Evolutionary conservation across 495 filamentous ascomycete species (phyloP).

Genomic region (Cercophora scortea): DNA sequence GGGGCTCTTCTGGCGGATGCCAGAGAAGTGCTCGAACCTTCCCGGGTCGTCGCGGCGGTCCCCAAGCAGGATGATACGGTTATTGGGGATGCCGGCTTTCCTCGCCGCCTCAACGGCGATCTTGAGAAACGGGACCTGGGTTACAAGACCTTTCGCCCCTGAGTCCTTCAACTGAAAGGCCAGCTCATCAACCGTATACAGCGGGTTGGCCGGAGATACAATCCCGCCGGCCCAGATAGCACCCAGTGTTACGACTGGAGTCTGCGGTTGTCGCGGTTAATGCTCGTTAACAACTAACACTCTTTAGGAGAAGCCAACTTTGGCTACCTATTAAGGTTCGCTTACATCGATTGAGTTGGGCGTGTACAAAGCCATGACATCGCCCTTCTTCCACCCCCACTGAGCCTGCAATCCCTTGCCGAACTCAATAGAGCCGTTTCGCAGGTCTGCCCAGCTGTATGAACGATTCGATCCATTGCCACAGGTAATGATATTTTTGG

Average conservation of each 20-base stretch:
- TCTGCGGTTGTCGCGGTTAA: conserved; percentile 27
- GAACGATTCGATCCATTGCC: conserved; percentile 55
- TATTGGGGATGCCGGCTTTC: conserved; percentile 56
- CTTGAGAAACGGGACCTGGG: conserved; percentile 52
- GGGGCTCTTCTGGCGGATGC: conserved; percentile 51
- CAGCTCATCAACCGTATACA: conserved; percentile 79
- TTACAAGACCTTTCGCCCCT: conserved; percentile 67
- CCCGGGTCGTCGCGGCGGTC: conserved; percentile 55
- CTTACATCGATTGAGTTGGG: conserved; percentile 56
- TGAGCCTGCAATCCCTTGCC: conserved; percentile 64
- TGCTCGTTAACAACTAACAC: no score
- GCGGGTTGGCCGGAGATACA: conserved; percentile 77
- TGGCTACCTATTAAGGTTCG: no score
- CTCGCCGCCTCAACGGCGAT: conserved; percentile 59
- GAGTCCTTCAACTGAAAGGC: conserved; percentile 82
- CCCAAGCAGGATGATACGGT: conserved; percentile 69
- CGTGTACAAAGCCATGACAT: conserved; percentile 61
- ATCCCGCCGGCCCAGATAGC: conserved; percentile 77
- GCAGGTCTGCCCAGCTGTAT: conserved; percentile 67
- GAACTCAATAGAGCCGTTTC: conserved; percentile 60
- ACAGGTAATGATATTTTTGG: conserved; percentile 67
- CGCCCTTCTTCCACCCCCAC: conserved; percentile 76
- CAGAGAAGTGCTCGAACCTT: conserved; percentile 68
- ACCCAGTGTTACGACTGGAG: conserved; percentile 67
- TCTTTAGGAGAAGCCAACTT: no score